Base-by-base conservation (phyloP, 306 rosid genomes). In the Abrus precatorius region DNA sequence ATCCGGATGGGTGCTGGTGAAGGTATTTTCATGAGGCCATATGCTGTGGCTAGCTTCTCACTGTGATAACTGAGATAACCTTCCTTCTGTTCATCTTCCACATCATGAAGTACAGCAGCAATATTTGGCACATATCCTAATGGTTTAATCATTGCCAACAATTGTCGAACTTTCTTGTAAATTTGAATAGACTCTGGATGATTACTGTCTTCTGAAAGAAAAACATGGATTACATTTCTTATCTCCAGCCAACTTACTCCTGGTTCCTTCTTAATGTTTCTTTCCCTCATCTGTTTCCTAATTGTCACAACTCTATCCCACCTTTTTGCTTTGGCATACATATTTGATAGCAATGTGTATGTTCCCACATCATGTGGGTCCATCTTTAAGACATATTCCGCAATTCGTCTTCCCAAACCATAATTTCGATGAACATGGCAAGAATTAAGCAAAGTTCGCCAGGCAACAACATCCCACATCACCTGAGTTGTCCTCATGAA, bases 191-290 rank as follows among this genome's bases (percentile, higher is more conserved):
- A 62, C 53, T 94, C 94, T 10, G 97, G 89, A 87, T 94, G 97
- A 29, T 87, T 89, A 59, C 87, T 81, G 72, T 86, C 93, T 29
- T 92, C 91, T 33, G 92, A 90, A 48, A 83, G 28, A 80, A 94
- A 94, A 52, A 85, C 82, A 84, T 94, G 94, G 69, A 80, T 84
- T 1, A 63, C 5, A 52, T 87, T 72, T 87, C 92, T 86, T 82
- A 89, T 89, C 84, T 90, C 97, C 43, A 94, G 80, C 98, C 97
- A 92, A 84, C 97, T 94, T 30, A 79, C 85, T 36, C 98, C 97
- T 0, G 97, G 98, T 71, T 92, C 98, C 87, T 94, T 92, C 88
- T 88, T 92, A 49, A 94, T 86, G 38, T 88, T 89, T 56, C 85
- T 92, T 76, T 85, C 91, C 81, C 90, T 92, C 98, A 94, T 92